A percentile compares a stretch with the other conserved stretches of the same genome.
These are phyloP conservation scores for Solanum sparsipilum DNA, from an alignment of 257 asterid species.

Conservation along the genomic window DNA sequence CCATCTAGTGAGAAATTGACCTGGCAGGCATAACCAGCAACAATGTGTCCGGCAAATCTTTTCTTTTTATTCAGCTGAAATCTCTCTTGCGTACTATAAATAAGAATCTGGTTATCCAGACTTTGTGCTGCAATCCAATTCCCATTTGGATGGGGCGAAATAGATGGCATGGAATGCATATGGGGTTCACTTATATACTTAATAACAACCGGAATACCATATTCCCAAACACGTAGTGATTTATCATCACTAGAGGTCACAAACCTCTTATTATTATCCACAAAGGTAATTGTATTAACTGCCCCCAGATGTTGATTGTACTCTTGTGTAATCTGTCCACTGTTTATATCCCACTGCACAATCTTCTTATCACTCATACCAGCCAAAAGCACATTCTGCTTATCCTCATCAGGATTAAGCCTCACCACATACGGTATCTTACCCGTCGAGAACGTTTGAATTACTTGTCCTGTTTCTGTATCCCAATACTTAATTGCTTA, in stretches of 20 bases:
- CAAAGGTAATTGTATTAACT: slow-evolving; percentile 88
- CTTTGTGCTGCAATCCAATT: slow-evolving; percentile 98
- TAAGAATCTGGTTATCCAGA: slow-evolving; percentile 96
- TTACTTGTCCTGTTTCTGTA: slow-evolving; percentile 94
- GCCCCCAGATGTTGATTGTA: slow-evolving; percentile 99
- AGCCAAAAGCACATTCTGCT: slow-evolving; percentile 84
- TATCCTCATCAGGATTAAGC: slow-evolving; percentile 94
- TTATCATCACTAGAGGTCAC: slow-evolving; percentile 97
- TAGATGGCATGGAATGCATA: slow-evolving; percentile 98
- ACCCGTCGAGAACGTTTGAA: slow-evolving; percentile 81
- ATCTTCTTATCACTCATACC: slow-evolving; percentile 99
- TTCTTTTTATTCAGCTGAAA: slow-evolving; percentile 96
- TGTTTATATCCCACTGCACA: slow-evolving; percentile 94
- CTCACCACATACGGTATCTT: slow-evolving; percentile 86
- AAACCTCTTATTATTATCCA: slow-evolving; percentile 88
- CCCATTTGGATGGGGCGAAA: slow-evolving; percentile 73
- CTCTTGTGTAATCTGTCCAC: slow-evolving; percentile 95
- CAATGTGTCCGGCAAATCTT: slow-evolving; percentile 92
- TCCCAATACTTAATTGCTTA: slow-evolving; percentile 98
- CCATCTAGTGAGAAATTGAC: slow-evolving; percentile 98
- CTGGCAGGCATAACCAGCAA: slow-evolving; percentile 94
- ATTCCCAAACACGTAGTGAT: slow-evolving; percentile 94
- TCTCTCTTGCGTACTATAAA: slow-evolving; percentile 83
- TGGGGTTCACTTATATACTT: slow-evolving; percentile 97
- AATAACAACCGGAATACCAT: slow-evolving; percentile 92